Evolutionary conservation across 768 basidiomycete species (phyloP), one percentile per base, ranked within the genome.

Genomic region (Podaxis pistillaris): DNA sequence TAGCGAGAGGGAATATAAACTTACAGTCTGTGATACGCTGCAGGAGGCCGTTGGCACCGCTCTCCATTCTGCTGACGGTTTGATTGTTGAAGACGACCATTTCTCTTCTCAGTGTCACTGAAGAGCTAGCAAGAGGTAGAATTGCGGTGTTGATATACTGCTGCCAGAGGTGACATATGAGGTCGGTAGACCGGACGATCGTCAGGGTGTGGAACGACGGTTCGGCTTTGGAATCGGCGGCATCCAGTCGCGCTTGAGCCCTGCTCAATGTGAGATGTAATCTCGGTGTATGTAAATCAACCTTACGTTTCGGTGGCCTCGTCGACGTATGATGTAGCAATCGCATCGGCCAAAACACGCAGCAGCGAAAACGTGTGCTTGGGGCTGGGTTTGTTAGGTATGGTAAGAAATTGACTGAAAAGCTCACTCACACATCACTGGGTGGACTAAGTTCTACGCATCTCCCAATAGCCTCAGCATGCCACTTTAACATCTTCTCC

Each of bases 141-240:
- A 99, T 75, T 0, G 95, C 97, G 19, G 93, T 91, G 54, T 90
- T 91, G 68, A 94, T 85, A 74, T 98, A 99, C 72, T 92, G 91
- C 70, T 98, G 97, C 96, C 96, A 98, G 11, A 99, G 83, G 71
- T 98, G 93, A 70, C 91, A 94, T 61, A 96, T 89, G 50, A 96
- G 84, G 75, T 96, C 95, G 37, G 91, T 85, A 2, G 83, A 78
- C 61, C 81, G 83, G 67, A 98, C 77, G 22, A 91, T 83, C 0
- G 76, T 68, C 5, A 98, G 72, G 3, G 84, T 75, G 55, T 88
- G 83, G 24, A 97, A 76, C 66, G 82, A 90, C 4, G 96, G 96
- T 72, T 98, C 96, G 15, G 79, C 66, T 72, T 90, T 95, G 17
- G 82, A 71, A 70, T 98, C 96, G 7, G 81, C 81, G 7, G 81